Evolutionary conservation across 116 monocot species (phyloP), one percentile per base, ranked within the genome.

Genomic region (Posidonia oceanica): DNA sequence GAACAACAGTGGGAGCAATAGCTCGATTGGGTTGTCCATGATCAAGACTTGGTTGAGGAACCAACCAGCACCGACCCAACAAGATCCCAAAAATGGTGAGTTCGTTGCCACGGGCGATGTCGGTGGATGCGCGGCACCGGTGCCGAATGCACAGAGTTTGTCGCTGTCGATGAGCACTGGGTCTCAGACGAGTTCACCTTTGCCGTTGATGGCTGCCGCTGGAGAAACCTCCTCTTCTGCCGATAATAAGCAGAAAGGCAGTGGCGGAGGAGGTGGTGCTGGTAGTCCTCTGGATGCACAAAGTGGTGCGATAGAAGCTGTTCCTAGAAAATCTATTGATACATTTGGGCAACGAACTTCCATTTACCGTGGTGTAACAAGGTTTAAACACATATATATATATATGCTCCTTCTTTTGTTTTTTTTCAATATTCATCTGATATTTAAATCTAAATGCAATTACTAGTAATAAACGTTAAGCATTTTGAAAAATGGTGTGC

Each of bases 291-390:
- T 77, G 20, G 85, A 87, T 59, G 75, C 71, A 5, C 82, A 82
- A 58, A 83, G 66, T 42, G 88, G 82, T 66, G 83, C 74, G 1
- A 63, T 78, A 0, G 83, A 82, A 61, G 77, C 75, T 0, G 86
- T 67, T 61, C 74, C 79, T 13, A 87, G 83, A 77, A 97, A 91
- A 73, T 85, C 97, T 3, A 76, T 92, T 3, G 92, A 97, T 61
- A 91, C 92, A 4, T 97, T 91, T 63, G 97, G 97, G 69, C 97
- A 97, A 71, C 83, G 97, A 41, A 97, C 97, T 37, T 97, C 97
- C 57, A 92, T 97, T 64, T 97, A 97, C 51, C 77, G 97, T 0
- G 97, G 97, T 8, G 97, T 97, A 8, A 97, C 97, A 37, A 92
- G 97, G 97, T 97, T 39, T 8, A 15, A 2, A 5, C 23, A 3